Base-by-base conservation (phyloP, 768 basidiomycete genomes). In the Bullera alba region DNA sequence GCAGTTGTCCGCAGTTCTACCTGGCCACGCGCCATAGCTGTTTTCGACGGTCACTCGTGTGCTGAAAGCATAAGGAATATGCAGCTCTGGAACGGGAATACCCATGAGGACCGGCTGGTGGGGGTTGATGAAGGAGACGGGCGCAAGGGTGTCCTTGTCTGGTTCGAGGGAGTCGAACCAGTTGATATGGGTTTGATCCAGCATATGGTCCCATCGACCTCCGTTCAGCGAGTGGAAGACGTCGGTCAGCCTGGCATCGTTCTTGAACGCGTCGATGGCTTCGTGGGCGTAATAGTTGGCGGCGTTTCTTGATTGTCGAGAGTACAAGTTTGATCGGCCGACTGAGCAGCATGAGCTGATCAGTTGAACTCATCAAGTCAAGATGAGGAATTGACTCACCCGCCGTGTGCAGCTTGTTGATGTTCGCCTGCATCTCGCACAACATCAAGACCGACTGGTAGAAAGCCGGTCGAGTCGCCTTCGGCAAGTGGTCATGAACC, bases 21-120 rank as follows among this genome's bases (percentile, higher is more conserved):
- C 83, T 0, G 83, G 83, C 81, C 82, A 85, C 36, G 81, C 79
- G 17, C 80, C 82, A 1, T 75, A 61, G 16, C 77, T 79, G 7
- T 80, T 79, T 74, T 85, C 83, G 0, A 79, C 77, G 3, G 77
- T 77, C 47, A 83, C 77, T 34, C 83, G 70, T 80, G 85, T 82
- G 2, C 77, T 76, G 21, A 41, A 41, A 8, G 38, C 21, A 22
- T 41, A 22, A 22, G 38, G 38, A 19, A 41, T 41, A 41, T 22
- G 6, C 14, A 51, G 50, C 25, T 51, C 50, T 14, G 30, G 28
- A 19, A 51, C 32, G 5, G 45, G 45, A 21, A 53, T 25, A 82
- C 78, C 34, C 77, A 73, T 35, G 76, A 78, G 42, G 82, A 69
- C 30, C 69, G 63, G 3, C 80, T 81, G 78, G 80, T 80, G 19